Conservation (phyloP, 768 basidiomycete genomes). For the Lactifluus piperatus region DNA sequence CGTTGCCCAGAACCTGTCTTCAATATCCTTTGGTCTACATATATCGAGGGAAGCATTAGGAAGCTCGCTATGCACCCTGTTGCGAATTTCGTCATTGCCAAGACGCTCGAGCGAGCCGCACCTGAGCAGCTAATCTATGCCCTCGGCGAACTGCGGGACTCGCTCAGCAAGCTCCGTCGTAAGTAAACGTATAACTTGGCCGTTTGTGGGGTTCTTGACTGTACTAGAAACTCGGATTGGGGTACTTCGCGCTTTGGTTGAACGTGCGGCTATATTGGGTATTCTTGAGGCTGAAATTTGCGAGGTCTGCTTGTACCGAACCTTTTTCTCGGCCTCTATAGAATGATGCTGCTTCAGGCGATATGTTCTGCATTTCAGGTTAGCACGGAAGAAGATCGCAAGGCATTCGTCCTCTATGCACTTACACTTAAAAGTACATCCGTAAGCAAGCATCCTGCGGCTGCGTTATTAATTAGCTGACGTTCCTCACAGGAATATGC, state of each 20-base stretch:
- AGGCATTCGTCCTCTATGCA: conserved; percentile 14
- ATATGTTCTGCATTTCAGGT: too few species aligned
- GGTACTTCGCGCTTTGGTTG: conserved; percentile 64
- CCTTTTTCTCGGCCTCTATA: neutral
- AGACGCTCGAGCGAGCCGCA: too few species aligned
- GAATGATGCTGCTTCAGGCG: too few species aligned
- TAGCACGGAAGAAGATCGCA: too few species aligned
- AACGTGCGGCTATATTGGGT: conserved; percentile 40
- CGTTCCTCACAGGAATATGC: conserved; percentile 21
- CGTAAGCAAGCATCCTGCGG: neutral
- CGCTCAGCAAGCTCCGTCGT: conserved; percentile 63
- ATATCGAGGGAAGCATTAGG: conserved; percentile 66
- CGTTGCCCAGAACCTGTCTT: too few species aligned
- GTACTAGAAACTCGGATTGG: too few species aligned
- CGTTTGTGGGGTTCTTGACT: conserved; percentile 60
- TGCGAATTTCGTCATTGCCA: too few species aligned
- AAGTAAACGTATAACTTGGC: conserved; percentile 28
- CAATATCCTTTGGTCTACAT: conserved; percentile 71
- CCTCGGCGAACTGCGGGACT: conserved; percentile 48
- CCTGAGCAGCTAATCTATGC: conserved; percentile 44
- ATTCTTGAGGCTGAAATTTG: conserved; percentile 10
- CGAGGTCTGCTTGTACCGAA: too few species aligned
- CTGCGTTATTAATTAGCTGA: too few species aligned
- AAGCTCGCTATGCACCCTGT: conserved; percentile 62
- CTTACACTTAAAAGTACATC: conserved; percentile 11